Evolutionary conservation across 495 filamentous ascomycete genomes (phyloP).

Genomic region (Penicillium roqueforti): DNA sequence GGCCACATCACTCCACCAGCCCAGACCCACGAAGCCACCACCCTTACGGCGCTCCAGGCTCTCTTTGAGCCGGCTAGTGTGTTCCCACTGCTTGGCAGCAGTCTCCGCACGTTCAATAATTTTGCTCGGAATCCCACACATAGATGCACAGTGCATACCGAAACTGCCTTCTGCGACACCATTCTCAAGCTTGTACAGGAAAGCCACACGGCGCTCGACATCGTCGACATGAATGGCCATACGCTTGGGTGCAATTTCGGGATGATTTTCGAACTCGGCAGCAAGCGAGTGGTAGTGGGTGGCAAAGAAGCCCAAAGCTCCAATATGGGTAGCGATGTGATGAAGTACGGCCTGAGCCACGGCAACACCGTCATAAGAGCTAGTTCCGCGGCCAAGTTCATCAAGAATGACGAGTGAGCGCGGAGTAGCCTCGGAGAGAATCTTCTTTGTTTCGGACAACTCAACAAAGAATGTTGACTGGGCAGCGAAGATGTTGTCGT

Average conservation of each 20-base stretch:
- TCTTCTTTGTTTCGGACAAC: conserved; percentile 96
- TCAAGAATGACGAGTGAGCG: conserved; percentile 96
- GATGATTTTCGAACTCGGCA: conserved; percentile 80
- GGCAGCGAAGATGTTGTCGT: conserved; percentile 98
- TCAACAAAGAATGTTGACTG: conserved; percentile 99
- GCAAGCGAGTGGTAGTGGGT: conserved; percentile 97
- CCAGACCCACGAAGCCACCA: conserved; percentile 76
- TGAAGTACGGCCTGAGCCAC: conserved; percentile 96
- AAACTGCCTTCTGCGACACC: conserved; percentile 97
- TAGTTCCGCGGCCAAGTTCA: conserved; percentile 92
- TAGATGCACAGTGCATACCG: conserved; percentile 98
- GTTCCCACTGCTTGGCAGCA: conserved; percentile 93
- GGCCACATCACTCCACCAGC: conserved; percentile 86
- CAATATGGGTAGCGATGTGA: conserved; percentile 88
- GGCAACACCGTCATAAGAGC: conserved; percentile 90
- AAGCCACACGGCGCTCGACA: conserved; percentile 75
- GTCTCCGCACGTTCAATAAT: conserved; percentile 84
- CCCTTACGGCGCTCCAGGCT: conserved; percentile 74
- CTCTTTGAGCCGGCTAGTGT: conserved; percentile 84
- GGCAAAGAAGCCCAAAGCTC: conserved; percentile 93
- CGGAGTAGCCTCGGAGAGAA: conserved; percentile 89
- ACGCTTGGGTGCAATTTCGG: conserved; percentile 76
- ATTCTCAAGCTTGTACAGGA: conserved; percentile 90
- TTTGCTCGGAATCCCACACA: conserved; percentile 86
- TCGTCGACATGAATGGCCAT: conserved; percentile 97